Percentiles rank a stretch among this genome's conserved stretches.
Conservation (phyloP, 257 asterid species). For the Forsythia suspensa region DNA sequence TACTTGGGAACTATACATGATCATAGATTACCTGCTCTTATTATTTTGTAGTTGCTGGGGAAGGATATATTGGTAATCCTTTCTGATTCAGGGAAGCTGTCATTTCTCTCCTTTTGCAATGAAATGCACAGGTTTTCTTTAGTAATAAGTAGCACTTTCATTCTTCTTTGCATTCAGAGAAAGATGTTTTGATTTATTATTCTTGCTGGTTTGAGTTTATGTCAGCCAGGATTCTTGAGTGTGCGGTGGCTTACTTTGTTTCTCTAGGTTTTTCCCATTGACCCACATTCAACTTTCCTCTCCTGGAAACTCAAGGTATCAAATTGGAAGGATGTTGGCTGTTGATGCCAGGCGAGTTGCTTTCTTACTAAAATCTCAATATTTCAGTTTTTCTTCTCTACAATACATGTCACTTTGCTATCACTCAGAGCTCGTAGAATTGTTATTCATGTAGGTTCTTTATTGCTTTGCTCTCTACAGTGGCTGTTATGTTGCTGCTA, state of each 20-base stretch:
- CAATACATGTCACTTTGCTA: conserved; percentile 31
- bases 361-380: conserved; percentile 19
- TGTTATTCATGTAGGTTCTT: conserved; percentile 40
- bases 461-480: conserved; percentile 63
- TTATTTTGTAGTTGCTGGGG: conserved; percentile 56
- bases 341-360: conserved; percentile 77
- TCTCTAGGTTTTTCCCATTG: conserved; percentile 68
- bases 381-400: conserved; percentile 15
- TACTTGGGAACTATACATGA: conserved; percentile 11
- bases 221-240: conserved; percentile 15
- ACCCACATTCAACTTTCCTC: conserved; percentile 70
- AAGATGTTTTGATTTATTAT: neutral
- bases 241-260: conserved; percentile 23
- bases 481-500: conserved; percentile 90
- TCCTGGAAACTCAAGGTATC: conserved; percentile 77
- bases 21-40: conserved; percentile 21
- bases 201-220: conserved; percentile 22
- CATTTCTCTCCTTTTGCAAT: conserved; percentile 79
- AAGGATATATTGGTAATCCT: conserved; percentile 73
- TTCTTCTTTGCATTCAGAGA: neutral
- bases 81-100: conserved; percentile 98
- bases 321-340: conserved; percentile 91
- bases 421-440: conserved; percentile 40
- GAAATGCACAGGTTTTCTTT: conserved; percentile 87
- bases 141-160: conserved; percentile 6